These are phyloP conservation scores for Wickerhamiella galacta DNA, from an alignment of 805 yeast species.

Conservation along the genomic window DNA sequence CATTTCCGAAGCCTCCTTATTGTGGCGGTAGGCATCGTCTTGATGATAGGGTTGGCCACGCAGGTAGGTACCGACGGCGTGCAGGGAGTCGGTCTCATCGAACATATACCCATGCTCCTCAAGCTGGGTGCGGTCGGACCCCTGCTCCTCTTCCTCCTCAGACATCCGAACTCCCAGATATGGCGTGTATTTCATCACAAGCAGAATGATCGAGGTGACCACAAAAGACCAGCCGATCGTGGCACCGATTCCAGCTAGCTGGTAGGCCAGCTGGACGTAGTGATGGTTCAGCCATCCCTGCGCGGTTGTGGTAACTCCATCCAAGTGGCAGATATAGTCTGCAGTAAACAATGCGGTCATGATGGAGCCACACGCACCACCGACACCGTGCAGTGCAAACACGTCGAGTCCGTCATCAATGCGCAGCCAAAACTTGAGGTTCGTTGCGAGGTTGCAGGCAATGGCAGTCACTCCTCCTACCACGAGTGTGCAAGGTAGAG, in stretches of 20 bases:
- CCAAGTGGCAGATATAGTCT: slow-evolving; percentile 74
- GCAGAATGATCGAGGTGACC: slow-evolving; percentile 54
- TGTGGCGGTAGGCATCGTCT: slow-evolving; percentile 1
- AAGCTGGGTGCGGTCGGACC: slow-evolving; percentile 79
- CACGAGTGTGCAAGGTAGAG: slow-evolving; percentile 73
- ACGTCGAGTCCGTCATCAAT: slow-evolving; percentile 96
- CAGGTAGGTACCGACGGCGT: neutral
- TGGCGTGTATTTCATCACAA: slow-evolving; percentile 65
- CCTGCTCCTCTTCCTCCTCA: slow-evolving; percentile 79
- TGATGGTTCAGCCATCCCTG: slow-evolving; percentile 95
- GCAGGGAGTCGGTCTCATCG: slow-evolving; percentile 12
- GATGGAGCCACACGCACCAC: slow-evolving; percentile 71
- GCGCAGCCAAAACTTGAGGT: slow-evolving; percentile 48
- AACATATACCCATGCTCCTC: slow-evolving; percentile 59
- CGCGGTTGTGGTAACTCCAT: slow-evolving; percentile 43
- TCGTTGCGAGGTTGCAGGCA: slow-evolving; percentile 74
- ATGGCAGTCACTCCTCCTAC: slow-evolving; percentile 68
- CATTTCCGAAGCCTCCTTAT: neutral
- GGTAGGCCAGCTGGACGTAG: slow-evolving; percentile 81
- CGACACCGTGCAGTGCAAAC: slow-evolving; percentile 85
- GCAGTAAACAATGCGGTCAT: slow-evolving; percentile 90
- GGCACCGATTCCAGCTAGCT: slow-evolving; percentile 68
- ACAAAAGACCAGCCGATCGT: slow-evolving; percentile 66
- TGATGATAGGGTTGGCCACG: neutral
- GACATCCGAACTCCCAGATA: slow-evolving; percentile 57